These are phyloP conservation scores for Chrysanthemum seticuspe DNA, from an alignment of 129 eudicot species.

Conservation along the genomic window DNA sequence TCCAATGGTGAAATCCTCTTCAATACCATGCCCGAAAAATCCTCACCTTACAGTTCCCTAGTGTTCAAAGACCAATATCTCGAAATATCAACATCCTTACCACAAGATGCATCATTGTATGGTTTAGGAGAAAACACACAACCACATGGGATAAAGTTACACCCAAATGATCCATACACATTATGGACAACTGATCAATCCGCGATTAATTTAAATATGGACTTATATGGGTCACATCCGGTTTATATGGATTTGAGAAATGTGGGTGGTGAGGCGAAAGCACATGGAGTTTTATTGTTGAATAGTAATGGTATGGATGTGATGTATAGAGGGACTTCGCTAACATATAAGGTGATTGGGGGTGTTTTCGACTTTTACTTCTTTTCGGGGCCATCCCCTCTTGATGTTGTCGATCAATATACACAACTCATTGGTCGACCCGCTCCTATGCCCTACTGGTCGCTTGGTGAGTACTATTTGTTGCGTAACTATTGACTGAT, in stretches of 20 bases:
- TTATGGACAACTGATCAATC: conserved; percentile 78
- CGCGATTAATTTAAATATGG: conserved; percentile 78
- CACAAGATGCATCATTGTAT: conserved; percentile 72
- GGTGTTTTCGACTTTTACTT: conserved; percentile 95
- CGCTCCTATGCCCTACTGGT: conserved; percentile 99
- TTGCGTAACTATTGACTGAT: background rate
- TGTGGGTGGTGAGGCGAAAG: conserved; percentile 49
- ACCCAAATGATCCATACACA: conserved; percentile 93
- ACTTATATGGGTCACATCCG: conserved; percentile 94
- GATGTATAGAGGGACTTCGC: conserved; percentile 66
- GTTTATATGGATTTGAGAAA: conserved; percentile 96
- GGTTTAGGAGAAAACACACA: conserved; percentile 96
- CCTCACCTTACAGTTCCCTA: conserved; percentile 51
- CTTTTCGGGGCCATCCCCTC: conserved; percentile 78
- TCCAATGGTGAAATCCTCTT: conserved; percentile 79
- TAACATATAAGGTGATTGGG: conserved; percentile 96
- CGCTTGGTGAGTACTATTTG: conserved; percentile 57
- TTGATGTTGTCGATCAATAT: conserved; percentile 87
- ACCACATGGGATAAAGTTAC: conserved; percentile 78
- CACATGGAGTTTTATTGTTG: conserved; percentile 81
- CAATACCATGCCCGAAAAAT: conserved; percentile 45
- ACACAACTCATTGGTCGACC: conserved; percentile 88
- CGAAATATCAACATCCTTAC: conserved; percentile 75
- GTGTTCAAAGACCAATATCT: conserved; percentile 93
- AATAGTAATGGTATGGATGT: conserved; percentile 99